These are phyloP conservation scores for Pythium chondricola DNA, from an alignment of 352 stramenopile genomes.

Conservation along the genomic window DNA sequence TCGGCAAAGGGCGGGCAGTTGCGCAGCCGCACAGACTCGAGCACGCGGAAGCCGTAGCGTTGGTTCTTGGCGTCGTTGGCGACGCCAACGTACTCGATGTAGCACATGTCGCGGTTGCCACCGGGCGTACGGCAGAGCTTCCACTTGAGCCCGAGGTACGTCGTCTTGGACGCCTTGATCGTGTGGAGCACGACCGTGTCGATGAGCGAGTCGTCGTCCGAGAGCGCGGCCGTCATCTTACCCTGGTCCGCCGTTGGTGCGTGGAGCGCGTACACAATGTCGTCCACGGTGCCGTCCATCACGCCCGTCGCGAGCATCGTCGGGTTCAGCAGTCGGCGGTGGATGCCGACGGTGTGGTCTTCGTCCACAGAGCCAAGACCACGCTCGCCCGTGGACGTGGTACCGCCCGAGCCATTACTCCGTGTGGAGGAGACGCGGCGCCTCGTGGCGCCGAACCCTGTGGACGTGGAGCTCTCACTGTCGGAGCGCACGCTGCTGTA, in stretches of 20 bases:
- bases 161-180: slow-evolving; percentile 40
- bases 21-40: slow-evolving; percentile 53
- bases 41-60: slow-evolving; percentile 56
- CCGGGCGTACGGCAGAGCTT: slow-evolving; percentile 60
- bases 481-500: slow-evolving; percentile 9
- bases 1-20: slow-evolving; percentile 64
- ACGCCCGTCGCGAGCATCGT: slow-evolving; percentile 14
- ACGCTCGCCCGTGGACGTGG: background rate
- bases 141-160: slow-evolving; percentile 71
- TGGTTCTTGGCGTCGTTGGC: slow-evolving; percentile 44
- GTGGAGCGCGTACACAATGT: slow-evolving; percentile 19
- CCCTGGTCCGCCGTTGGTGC: slow-evolving; percentile 11
- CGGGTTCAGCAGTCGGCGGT: slow-evolving; percentile 9
- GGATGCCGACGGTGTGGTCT: background rate
- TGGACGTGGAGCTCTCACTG: slow-evolving; percentile 1
- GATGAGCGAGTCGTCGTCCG: slow-evolving; percentile 50
- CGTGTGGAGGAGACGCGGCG: slow-evolving; percentile 2
- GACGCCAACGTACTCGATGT: slow-evolving; percentile 58
- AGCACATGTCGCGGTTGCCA: slow-evolving; percentile 69
- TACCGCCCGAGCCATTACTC: slow-evolving; percentile 2
- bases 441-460: background rate
- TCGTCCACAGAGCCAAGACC: background rate
- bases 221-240: slow-evolving; percentile 29
- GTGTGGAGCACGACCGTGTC: slow-evolving; percentile 60
- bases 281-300: slow-evolving; percentile 19